Conservation (phyloP, 2,329 filamentous ascomycete species). For the Colletotrichum sansevieriae region DNA sequence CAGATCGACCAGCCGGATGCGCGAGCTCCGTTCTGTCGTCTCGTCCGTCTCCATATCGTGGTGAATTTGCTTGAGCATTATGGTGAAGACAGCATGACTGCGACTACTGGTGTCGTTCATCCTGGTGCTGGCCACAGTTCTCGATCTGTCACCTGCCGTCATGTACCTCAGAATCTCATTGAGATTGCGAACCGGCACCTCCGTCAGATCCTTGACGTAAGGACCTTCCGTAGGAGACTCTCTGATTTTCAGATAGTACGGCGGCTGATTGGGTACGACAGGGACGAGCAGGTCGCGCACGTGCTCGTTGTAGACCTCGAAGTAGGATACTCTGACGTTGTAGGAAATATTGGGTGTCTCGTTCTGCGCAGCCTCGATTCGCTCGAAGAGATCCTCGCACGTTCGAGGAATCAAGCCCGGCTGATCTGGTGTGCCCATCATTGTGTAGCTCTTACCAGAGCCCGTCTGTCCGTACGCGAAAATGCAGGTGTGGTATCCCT, state of each 20-base stretch:
- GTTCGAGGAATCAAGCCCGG: slow-evolving; percentile 94
- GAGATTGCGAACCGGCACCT: slow-evolving; percentile 90
- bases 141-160: slow-evolving; percentile 87
- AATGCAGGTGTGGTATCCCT: slow-evolving; percentile 99
- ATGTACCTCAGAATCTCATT: slow-evolving; percentile 90
- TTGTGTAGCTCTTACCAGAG: slow-evolving; percentile 97
- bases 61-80: slow-evolving; percentile 97
- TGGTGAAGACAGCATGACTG: slow-evolving; percentile 97
- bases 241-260: slow-evolving; percentile 95
- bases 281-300: slow-evolving; percentile 93
- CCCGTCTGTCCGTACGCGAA: slow-evolving; percentile 99
- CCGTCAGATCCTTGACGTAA: slow-evolving; percentile 96
- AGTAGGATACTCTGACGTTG: slow-evolving; percentile 97
- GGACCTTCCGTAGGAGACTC: slow-evolving; percentile 95
- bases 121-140: slow-evolving; percentile 93
- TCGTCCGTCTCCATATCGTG: slow-evolving; percentile 98
- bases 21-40: slow-evolving; percentile 92
- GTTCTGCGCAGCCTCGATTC: slow-evolving; percentile 82
- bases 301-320: slow-evolving; percentile 99
- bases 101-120: slow-evolving; percentile 99
- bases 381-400: slow-evolving; percentile 94
- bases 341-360: slow-evolving; percentile 94
- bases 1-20: slow-evolving; percentile 94
- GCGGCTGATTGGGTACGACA: slow-evolving; percentile 75
- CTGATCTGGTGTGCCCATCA: slow-evolving; percentile 90